phyloP scores from a whole-genome alignment of 192 early-diverging fungal species.

The Dispira simplex region DNA sequence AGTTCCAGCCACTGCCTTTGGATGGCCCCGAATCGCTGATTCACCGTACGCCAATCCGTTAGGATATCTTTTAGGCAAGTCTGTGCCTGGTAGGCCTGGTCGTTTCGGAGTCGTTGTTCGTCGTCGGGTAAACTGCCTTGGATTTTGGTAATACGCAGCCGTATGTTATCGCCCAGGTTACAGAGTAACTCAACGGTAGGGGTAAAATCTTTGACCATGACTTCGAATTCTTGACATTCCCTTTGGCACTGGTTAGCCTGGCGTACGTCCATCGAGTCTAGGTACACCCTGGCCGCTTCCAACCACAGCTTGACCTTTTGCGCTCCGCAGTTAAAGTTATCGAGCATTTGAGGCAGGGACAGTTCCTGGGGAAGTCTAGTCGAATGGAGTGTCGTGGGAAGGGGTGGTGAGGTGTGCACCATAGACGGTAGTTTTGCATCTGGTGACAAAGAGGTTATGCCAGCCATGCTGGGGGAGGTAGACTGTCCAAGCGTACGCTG shows the following conservation, averaged over 20 bases:
- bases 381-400: too few species aligned
- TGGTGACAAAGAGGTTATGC: too few species aligned
- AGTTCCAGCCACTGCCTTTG: constrained; percentile 3
- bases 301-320: constrained; percentile 12
- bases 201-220: constrained; percentile 11
- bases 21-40: neutral
- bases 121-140: constrained; percentile 9
- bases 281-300: constrained; percentile 11
- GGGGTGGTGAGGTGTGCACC: too few species aligned
- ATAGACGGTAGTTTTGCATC: too few species aligned
- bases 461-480: too few species aligned
- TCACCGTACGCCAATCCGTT: constrained; percentile 4
- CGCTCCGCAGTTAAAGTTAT: constrained; percentile 9
- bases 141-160: neutral
- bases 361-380: too few species aligned
- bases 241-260: neutral
- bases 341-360: constrained; percentile 12
- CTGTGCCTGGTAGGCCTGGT: constrained; percentile 2
- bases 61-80: neutral
- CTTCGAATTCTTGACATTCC: constrained; percentile 7
- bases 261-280: constrained; percentile 4
- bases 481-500: too few species aligned
- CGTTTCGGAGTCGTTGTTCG: constrained; percentile 1
- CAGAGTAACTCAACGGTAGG: constrained; percentile 12
- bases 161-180: constrained; percentile 8